Conservation (phyloP, 179 eudicot species). For the Beta macrorhiza region DNA sequence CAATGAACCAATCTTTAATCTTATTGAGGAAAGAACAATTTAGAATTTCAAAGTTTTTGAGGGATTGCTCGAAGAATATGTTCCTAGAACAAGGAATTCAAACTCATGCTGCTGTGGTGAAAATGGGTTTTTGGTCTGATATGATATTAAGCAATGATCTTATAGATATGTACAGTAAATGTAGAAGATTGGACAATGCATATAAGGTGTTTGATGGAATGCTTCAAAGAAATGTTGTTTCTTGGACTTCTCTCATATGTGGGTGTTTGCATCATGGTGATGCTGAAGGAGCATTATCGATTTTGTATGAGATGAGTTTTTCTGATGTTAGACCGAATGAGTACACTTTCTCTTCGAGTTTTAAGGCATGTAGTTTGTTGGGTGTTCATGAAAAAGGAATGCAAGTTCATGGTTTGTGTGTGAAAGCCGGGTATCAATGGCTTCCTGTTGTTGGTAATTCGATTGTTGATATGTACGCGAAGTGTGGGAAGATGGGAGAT, state of each 20-base stretch:
- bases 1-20: conserved; percentile 34
- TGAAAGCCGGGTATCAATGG: conserved; percentile 52
- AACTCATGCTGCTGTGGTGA: conserved; percentile 50
- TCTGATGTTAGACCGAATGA: conserved; percentile 66
- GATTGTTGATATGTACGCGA: conserved; percentile 73
- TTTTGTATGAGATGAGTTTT: conserved; percentile 44
- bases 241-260: conserved; percentile 68
- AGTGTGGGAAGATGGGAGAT: conserved; percentile 50
- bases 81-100: conserved; percentile 45
- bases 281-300: conserved; percentile 40
- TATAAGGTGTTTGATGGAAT: conserved; percentile 55
- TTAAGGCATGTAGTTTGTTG: conserved; percentile 63
- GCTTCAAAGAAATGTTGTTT: conserved; percentile 55
- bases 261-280: conserved; percentile 47
- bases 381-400: conserved; percentile 49
- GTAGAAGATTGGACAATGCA: conserved; percentile 42
- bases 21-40: conserved; percentile 43
- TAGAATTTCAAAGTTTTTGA: conserved; percentile 44
- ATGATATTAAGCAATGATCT: conserved; percentile 58
- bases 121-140: conserved; percentile 44
- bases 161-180: conserved; percentile 56
- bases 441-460: conserved; percentile 68
- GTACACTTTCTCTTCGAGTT: conserved; percentile 59
- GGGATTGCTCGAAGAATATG: conserved; percentile 45
- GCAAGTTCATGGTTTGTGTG: conserved; percentile 67